Evolutionary conservation across 371 early-diverging fungal species (phyloP), one percentile per base, ranked within the genome.

Genomic region (Blakeslea trispora): DNA sequence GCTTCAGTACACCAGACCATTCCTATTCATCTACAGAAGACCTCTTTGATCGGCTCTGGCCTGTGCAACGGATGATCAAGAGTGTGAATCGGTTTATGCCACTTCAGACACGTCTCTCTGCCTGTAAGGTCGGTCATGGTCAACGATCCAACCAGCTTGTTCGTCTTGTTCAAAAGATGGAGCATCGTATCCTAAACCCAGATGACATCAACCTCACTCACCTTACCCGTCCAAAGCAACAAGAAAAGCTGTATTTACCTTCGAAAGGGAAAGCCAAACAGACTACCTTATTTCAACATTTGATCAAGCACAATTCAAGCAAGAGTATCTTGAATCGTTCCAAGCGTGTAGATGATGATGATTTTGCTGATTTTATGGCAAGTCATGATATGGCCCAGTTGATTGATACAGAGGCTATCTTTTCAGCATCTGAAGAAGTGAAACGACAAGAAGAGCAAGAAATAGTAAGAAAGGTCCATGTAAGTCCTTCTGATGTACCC

Each of bases 141-240:
- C 28, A n/a, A 15, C 61, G 71, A n/a, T 64, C 74, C 0, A 5
- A 19, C 3, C 65, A 64, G 1, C 63, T 75, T 48, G 51, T 61
- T 1, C 1, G 51, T 0, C 18, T 68, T 0, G 53, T 74, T 0
- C 28, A 55, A 14, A 64, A 61, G 14, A 71, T 75, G 53, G 75
- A 79, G 42, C 55, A 66, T n/a, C 73, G 64, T 9, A 71, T 71
- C 14, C 22, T 75, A 13, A 28, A 69, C 15, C 66, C 63, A 0
- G 49, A 49, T 22, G 45, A 62, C 6, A 42, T 40, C 41, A 40
- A 40, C 4, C 15, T 48, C 4, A 1, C n/a, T n/a, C n/a, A n/a
- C n/a, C n/a, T n/a, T n/a, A n/a, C n/a, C n/a, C n/a, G n/a, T n/a
- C n/a, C n/a, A n/a, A n/a, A n/a, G n/a, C n/a, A n/a, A n/a, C n/a